Evolutionary conservation across 108 stramenopile species (phyloP).

Genomic region (Pseudonitzschia delicatissima): DNA sequence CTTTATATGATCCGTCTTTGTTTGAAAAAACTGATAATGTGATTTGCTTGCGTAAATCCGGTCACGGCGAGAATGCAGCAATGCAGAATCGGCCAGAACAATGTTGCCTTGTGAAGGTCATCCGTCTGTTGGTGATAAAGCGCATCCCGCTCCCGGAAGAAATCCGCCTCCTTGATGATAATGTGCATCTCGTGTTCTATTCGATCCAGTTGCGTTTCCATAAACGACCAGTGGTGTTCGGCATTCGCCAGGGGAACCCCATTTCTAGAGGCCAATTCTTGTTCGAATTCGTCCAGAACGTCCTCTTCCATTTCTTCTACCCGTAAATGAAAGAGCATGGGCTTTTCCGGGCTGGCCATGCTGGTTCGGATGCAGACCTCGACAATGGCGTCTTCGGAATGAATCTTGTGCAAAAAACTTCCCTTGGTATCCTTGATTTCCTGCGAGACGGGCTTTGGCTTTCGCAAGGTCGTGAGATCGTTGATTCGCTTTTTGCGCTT

Average conservation of each 20-base stretch:
- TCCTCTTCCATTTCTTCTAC: conserved; percentile 39
- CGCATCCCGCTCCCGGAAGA: conserved; percentile 66
- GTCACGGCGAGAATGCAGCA: conserved; percentile 68
- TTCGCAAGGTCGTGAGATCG: conserved; percentile 2
- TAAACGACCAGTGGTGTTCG: conserved; percentile 60
- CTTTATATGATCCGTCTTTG: conserved; percentile 71
- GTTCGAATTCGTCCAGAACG: conserved; percentile 13
- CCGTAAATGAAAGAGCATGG: conserved; percentile 25
- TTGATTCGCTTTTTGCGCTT: not conserved
- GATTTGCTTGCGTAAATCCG: conserved; percentile 81
- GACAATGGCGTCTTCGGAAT: conserved; percentile 15
- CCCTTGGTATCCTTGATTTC: conserved; percentile 25
- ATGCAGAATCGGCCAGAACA: conserved; percentile 87
- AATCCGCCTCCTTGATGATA: conserved; percentile 70
- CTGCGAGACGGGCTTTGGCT: conserved; percentile 33
- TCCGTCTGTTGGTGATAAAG: conserved; percentile 73
- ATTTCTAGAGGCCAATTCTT: conserved; percentile 10
- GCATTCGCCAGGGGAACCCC: not conserved
- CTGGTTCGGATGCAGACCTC: conserved; percentile 30
- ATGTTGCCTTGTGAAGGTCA: conserved; percentile 71
- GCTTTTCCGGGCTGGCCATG: not conserved
- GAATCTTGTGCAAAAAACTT: conserved; percentile 31
- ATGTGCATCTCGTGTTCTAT: conserved; percentile 56
- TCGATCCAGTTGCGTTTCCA: conserved; percentile 53
- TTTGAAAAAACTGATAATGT: conserved; percentile 78